These are phyloP conservation scores for Triadica sebifera DNA, from an alignment of 345 rosid species.

Conservation along the genomic window DNA sequence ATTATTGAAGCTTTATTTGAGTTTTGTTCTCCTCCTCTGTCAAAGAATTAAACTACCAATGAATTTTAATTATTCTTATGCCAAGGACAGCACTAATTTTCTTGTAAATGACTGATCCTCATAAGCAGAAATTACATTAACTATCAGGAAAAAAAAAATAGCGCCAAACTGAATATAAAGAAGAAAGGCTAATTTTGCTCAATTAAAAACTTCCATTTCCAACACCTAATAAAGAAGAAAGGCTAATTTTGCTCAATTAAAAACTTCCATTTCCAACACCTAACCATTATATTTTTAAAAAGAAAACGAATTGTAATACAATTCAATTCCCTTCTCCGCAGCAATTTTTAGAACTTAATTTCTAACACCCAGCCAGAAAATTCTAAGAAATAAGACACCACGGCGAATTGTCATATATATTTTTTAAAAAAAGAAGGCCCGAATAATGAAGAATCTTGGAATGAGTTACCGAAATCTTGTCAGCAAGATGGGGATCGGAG, in stretches of 20 bases:
- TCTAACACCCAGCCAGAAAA: neutral
- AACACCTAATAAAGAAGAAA: too few relatives aligned
- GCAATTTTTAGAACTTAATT: neutral
- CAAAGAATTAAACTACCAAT: neutral
- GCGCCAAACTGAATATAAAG: too few relatives aligned
- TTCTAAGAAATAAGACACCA: neutral
- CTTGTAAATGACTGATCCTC: neutral
- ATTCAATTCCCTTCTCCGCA: neutral
- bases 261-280: too few relatives aligned
- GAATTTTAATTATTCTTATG: neutral
- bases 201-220: too few relatives aligned
- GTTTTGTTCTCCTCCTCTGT: neutral
- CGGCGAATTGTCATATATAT: too few relatives aligned
- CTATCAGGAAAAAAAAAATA: neutral
- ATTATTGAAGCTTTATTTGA: neutral
- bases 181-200: too few relatives aligned
- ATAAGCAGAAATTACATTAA: neutral
- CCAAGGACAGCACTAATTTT: neutral
- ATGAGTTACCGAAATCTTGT: conserved; percentile 58
- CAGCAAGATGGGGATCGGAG: conserved; percentile 73
- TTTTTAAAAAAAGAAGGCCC: neutral
- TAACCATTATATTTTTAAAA: too few relatives aligned
- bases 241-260: too few relatives aligned
- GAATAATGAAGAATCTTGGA: neutral
- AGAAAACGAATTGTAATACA: neutral